Evolutionary conservation across 306 rosid species (phyloP).

Genomic region (Quercus rubra): DNA sequence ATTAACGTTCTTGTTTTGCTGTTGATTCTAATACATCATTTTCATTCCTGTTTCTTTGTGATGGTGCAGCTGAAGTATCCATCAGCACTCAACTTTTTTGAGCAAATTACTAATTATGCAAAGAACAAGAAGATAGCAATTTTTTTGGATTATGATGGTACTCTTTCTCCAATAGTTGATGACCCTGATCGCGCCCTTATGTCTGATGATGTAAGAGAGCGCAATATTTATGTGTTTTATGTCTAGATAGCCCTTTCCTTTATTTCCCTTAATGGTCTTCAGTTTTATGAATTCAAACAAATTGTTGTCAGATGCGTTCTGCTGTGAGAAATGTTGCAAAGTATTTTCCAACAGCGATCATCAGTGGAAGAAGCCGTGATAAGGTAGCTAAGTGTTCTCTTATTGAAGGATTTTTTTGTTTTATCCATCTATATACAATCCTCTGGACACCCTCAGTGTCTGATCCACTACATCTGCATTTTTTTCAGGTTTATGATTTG

Average conservation of each 20-base stretch:
- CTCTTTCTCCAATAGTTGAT: constrained; percentile 92
- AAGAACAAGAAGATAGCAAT: constrained; percentile 71
- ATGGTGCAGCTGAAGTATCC: constrained; percentile 65
- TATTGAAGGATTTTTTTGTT: not conserved
- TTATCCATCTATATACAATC: not conserved
- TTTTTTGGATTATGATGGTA: constrained; percentile 91
- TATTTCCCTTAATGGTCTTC: not conserved
- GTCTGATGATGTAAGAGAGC: constrained; percentile 71
- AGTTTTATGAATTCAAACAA: not conserved
- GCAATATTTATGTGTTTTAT: not conserved
- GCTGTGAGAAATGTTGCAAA: constrained; percentile 59
- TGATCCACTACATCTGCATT: not conserved
- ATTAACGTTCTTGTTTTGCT: not conserved
- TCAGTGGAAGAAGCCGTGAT: constrained; percentile 90
- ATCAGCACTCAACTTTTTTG: constrained; percentile 67
- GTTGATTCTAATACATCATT: not conserved
- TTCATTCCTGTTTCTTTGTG: not conserved
- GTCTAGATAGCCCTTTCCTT: not conserved
- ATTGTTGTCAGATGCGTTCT: constrained; percentile 60
- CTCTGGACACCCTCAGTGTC: not conserved
- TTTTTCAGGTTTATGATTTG: constrained; percentile 71
- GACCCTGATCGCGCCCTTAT: constrained; percentile 81
- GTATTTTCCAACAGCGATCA: constrained; percentile 80
- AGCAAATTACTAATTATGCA: constrained; percentile 47
- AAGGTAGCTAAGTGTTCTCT: constrained; percentile 39